Percentiles rank a stretch among this genome's conserved stretches.
Conservation (phyloP, 2,329 filamentous ascomycete species). For the Teratosphaeria nubilosa region DNA sequence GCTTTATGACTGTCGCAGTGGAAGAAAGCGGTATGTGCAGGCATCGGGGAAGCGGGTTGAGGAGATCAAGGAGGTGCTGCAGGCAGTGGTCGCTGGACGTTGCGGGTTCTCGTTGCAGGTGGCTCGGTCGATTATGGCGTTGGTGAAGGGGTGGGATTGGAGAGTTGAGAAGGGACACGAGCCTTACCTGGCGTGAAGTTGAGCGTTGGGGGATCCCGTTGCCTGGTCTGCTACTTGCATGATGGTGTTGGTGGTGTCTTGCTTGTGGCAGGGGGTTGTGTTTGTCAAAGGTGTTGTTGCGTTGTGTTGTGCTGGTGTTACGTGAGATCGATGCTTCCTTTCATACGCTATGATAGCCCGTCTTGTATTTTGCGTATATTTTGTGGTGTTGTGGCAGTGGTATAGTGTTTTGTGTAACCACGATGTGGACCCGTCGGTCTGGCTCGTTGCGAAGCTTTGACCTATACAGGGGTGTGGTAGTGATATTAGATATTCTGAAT, state of each 20-base stretch:
- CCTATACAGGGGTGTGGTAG: not conserved
- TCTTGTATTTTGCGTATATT: too few relatives aligned
- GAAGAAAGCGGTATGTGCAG: not conserved
- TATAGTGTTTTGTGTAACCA: not conserved
- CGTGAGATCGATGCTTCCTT: too few relatives aligned
- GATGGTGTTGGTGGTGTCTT: too few relatives aligned
- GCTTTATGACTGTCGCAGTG: not conserved
- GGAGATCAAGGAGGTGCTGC: not conserved
- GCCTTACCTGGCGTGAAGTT: not conserved
- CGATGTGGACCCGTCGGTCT: not conserved
- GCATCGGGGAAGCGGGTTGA: not conserved
- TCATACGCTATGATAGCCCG: rapidly evolving
- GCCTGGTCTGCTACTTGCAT: too few relatives aligned
- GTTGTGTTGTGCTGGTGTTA: too few relatives aligned
- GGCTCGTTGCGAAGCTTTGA: not conserved
- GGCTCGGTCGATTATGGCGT: not conserved
- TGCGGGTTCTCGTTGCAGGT: not conserved
- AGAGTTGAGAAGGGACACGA: not conserved
- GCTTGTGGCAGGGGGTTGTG: too few relatives aligned
- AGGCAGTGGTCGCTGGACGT: not conserved
- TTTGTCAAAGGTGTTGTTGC: too few relatives aligned
- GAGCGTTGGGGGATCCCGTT: not conserved
- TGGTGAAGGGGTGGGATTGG: not conserved
- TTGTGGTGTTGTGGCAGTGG: too few relatives aligned
- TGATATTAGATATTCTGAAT: not conserved